Base-by-base conservation (phyloP, 2,329 filamentous ascomycete species). In the Pyricularia sp. region DNA sequence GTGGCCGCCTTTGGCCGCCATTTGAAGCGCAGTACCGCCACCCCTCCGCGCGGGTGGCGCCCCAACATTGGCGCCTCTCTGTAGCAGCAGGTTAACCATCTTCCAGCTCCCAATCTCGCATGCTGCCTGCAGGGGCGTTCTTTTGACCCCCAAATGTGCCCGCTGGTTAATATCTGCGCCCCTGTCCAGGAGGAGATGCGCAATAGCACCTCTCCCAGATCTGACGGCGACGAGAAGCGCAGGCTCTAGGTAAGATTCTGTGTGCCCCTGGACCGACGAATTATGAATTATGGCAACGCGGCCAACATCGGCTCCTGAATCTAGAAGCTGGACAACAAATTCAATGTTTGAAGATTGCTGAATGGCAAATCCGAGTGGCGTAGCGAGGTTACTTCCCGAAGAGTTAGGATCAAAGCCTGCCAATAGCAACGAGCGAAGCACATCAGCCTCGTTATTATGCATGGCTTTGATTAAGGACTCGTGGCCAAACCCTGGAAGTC, bases 71-170 rank as follows among this genome's bases (percentile, higher is more conserved):
- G 65, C 65, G 11, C 28, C 42, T 3, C 25, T 5, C 2, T 59
- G 36, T 11, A 67, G 26, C 9, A 67, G 65, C 3, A 67, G 12
- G 25, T 33, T 25, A 7, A 67, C 65, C 4, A 67, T 59, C 10
- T 23, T 25, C 26, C 50, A 59, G 65, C 50, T 67, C 9, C 65
- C 65, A 31, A 30, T 9, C 50, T 67, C 65, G 65, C 65, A 67
- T 9, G 65, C 65, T 42, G 65, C 65, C 42, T 67, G 65, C 20
- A 67, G 20, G 3, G 65, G 65, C 20, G 50, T 59, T 3, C 65
- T 14, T 11, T 67, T 67, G 3, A 67, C 65, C 1, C 65, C 65
- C 4, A 59, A 26, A 1, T 28, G 65, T 17, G 65, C 65, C 20
- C 14, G 23, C 10, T 20, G 28, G 25, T 67, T 67, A 1, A 61